These are phyloP conservation scores for Hamiltosporidium tvaerminnensis DNA, from an alignment of 371 early-diverging fungal genomes.

Conservation along the genomic window DNA sequence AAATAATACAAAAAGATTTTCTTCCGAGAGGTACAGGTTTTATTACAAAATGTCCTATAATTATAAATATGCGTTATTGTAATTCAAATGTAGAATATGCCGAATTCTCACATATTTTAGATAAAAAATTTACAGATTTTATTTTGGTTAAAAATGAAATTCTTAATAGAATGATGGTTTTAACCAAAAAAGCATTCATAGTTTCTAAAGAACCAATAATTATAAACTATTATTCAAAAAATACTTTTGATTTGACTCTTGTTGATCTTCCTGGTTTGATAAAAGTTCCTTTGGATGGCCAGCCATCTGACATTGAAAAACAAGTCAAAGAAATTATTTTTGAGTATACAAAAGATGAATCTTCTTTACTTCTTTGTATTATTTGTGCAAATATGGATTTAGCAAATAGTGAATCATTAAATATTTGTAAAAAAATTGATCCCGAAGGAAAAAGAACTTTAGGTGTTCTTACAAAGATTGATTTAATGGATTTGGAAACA, in stretches of 20 bases:
- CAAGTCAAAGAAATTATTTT: slow-evolving; percentile 78
- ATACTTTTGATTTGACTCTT: slow-evolving; percentile 79
- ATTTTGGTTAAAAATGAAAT: slow-evolving; percentile 59
- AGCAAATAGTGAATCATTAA: slow-evolving; percentile 85
- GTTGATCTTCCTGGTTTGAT: slow-evolving; percentile 80
- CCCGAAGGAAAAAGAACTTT: slow-evolving; percentile 78
- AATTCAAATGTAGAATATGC: slow-evolving; percentile 61
- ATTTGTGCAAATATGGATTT: slow-evolving; percentile 91
- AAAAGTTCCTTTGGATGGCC: slow-evolving; percentile 71
- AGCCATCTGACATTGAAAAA: slow-evolving; percentile 72
- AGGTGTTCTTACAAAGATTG: slow-evolving; percentile 95
- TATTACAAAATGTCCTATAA: slow-evolving; percentile 92
- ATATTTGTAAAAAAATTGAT: slow-evolving; percentile 77
- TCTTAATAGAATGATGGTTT: not conserved
- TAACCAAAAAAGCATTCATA: not conserved
- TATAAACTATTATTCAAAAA: slow-evolving; percentile 70
- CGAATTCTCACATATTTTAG: slow-evolving; percentile 2
- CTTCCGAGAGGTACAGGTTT: slow-evolving; percentile 86
- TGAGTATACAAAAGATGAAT: slow-evolving; percentile 70
- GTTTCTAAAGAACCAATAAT: slow-evolving; percentile 64
- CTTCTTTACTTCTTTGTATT: slow-evolving; percentile 78
- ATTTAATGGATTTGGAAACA: slow-evolving; percentile 71
- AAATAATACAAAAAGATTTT: slow-evolving; percentile 90
- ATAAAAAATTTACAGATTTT: slow-evolving; percentile 57
- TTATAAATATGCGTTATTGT: slow-evolving; percentile 65